Percentiles rank a stretch among this genome's conserved stretches.
phyloP scores from a whole-genome alignment of 495 filamentous ascomycete genomes.

The Penicillium flavigenum region DNA sequence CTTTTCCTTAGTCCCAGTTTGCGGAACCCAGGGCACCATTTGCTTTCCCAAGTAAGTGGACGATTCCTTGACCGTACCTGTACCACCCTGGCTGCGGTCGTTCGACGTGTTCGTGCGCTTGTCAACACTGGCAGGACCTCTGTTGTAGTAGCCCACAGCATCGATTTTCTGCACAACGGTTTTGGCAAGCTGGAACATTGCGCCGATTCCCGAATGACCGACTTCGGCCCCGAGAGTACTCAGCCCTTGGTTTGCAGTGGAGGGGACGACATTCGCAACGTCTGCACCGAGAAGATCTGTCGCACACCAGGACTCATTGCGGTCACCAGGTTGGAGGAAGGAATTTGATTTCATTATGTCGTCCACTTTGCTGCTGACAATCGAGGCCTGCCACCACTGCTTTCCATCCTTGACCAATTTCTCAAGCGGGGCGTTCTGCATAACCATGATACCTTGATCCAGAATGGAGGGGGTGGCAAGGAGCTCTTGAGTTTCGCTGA shows the following conservation, averaged over 20 bases:
- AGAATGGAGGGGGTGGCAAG: constrained; percentile 14
- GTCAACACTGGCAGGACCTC: constrained; percentile 12
- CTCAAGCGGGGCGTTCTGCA: constrained; percentile 19
- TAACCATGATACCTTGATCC: constrained; percentile 20
- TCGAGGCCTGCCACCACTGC: constrained; percentile 48
- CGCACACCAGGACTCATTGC: constrained; percentile 16
- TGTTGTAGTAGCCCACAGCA: constrained; percentile 35
- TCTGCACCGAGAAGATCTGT: constrained; percentile 4
- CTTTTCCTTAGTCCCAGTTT: background rate
- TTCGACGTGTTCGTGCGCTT: background rate
- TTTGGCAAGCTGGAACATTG: constrained; percentile 32
- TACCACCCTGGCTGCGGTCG: background rate
- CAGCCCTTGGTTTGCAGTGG: constrained; percentile 10
- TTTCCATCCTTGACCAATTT: constrained; percentile 35
- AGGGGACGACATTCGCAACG: background rate
- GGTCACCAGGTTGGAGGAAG: constrained; percentile 34
- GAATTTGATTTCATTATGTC: constrained; percentile 30
- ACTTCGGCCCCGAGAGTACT: constrained; percentile 14
- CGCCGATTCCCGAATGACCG: constrained; percentile 31
- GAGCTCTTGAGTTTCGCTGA: constrained; percentile 46
- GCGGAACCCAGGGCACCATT: background rate
- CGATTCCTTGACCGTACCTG: background rate
- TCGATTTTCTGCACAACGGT: constrained; percentile 40
- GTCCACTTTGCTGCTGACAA: constrained; percentile 34
- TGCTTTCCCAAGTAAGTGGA: background rate